A percentile compares a stretch with the other conserved stretches of the same genome.
These are phyloP conservation scores for Arxiozyma slooffiae DNA, from an alignment of 1,139 yeast genomes.

Conservation along the genomic window DNA sequence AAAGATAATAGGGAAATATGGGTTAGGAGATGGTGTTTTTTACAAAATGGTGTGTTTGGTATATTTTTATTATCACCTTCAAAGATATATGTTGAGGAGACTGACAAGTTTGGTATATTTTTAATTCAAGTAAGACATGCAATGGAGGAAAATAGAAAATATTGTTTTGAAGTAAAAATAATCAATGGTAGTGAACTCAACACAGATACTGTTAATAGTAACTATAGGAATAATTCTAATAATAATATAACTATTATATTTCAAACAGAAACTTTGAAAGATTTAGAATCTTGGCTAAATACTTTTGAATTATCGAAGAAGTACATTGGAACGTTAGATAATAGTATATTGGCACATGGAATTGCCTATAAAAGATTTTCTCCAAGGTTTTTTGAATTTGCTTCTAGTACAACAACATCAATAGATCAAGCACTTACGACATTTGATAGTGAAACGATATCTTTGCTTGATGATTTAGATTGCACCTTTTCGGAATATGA, in stretches of 20 bases:
- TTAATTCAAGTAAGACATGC: conserved; percentile 55
- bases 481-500: conserved; percentile 22
- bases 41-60: conserved; percentile 80
- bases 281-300: conserved; percentile 68
- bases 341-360: conserved; percentile 36
- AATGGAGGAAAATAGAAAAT: conserved; percentile 68
- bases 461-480: conserved; percentile 18
- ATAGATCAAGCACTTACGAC: conserved; percentile 40
- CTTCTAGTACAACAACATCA: conserved; percentile 53
- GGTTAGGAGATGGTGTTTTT: conserved; percentile 84
- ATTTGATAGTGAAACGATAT: conserved; percentile 31
- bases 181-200: background rate
- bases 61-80: conserved; percentile 62
- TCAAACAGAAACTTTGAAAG: conserved; percentile 69
- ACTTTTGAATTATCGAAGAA: conserved; percentile 57
- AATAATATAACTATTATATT: conserved; percentile 43
- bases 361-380: conserved; percentile 61
- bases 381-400: conserved; percentile 64
- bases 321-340: conserved; percentile 36
- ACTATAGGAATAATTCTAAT: conserved; percentile 9
- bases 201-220: conserved; percentile 26
- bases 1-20: conserved; percentile 57
- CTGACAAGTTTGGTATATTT: conserved; percentile 77
- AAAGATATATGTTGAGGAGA: conserved; percentile 74
- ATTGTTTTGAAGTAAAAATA: conserved; percentile 76